A percentile compares a stretch with the other conserved stretches of the same genome.
phyloP scores from a whole-genome alignment of 2,329 filamentous ascomycete genomes.

The Fonsecaea multimorphosa region DNA sequence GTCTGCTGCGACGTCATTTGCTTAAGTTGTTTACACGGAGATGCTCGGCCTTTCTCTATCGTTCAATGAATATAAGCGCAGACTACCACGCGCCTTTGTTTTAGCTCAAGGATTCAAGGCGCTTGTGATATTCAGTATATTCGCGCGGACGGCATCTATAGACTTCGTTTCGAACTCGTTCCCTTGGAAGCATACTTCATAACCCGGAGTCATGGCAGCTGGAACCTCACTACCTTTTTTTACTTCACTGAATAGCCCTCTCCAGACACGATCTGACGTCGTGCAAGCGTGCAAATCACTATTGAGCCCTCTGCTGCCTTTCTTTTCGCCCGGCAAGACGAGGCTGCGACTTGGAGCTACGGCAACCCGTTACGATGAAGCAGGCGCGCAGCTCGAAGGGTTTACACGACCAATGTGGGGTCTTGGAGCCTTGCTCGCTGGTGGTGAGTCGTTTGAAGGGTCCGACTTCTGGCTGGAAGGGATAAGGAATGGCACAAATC shows the following conservation, averaged over 20 bases:
- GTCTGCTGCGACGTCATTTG: background rate
- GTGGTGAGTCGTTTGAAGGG: constrained; percentile 68
- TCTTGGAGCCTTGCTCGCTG: constrained; percentile 71
- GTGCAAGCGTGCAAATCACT: constrained; percentile 67
- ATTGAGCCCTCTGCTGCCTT: constrained; percentile 72
- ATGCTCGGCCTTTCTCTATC: background rate
- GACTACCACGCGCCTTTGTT: background rate
- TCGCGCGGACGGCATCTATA: background rate
- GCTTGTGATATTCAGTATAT: background rate
- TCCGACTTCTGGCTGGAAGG: constrained; percentile 73
- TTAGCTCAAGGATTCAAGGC: background rate
- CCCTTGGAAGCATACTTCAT: background rate
- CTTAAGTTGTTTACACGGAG: background rate
- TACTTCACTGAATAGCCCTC: constrained; percentile 23
- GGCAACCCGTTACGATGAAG: constrained; percentile 77
- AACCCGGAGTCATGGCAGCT: background rate
- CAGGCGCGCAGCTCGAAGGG: constrained; percentile 77
- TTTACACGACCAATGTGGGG: constrained; percentile 78
- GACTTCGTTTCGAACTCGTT: background rate
- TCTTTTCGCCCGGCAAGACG: constrained; percentile 71
- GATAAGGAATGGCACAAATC: constrained; percentile 73
- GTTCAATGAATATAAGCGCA: background rate
- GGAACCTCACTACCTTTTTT: constrained; percentile 8
- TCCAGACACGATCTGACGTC: constrained; percentile 47
- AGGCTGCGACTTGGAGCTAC: constrained; percentile 73